Base-by-base conservation (phyloP, 1,284 basidiomycete genomes). In the Taiwanofungus camphoratus region DNA sequence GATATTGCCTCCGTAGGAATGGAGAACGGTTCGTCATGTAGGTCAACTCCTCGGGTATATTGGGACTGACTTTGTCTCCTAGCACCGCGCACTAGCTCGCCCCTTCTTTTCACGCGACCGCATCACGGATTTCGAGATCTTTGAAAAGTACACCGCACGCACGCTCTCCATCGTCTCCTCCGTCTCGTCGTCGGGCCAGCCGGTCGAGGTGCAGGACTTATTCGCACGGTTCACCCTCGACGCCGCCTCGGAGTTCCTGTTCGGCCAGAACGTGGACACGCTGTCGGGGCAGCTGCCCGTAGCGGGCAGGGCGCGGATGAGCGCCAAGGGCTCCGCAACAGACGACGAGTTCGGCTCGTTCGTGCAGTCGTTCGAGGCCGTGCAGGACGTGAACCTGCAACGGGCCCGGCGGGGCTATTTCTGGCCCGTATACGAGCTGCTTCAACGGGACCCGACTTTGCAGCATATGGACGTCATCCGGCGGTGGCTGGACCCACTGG, bases 81-180 rank as follows among this genome's bases (percentile, higher is more conserved):
- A 83, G 79, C 82, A 85, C 53, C 79, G 84, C 21, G 63, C 68
- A n/a, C 74, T 76, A 36, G 77, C 82, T 4, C 74, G 83, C 3
- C 84, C 85, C 1, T 87, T 84, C 63, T 87, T 87, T 54, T 74
- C 81, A 4, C 73, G 76, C 22, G 81, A 86, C 48, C 73, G 82
- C 16, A 75, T 82, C 38, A 73, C 77, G 4, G 83, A 87, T 56
- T 84, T 85, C 45, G 72, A 82, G 20, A 68, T 76, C 26, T 86
- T 86, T 52, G 81, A 84, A 50, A 67, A 66, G 39, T 72, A 82
- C 44, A 63, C 73, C 3, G 53, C 58, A 6, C 66, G 65, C 4
- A 71, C 81, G 0, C 52, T 86, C 4, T 59, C 67, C 8, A 69
- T 80, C 46, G 57, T 85, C 19, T 69, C 70, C 4, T 53, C 62